Evolutionary conservation across 2,329 filamentous ascomycete species (phyloP), one percentile per base, ranked within the genome.

Genomic region (Stachybotrys chlorohalonatus): DNA sequence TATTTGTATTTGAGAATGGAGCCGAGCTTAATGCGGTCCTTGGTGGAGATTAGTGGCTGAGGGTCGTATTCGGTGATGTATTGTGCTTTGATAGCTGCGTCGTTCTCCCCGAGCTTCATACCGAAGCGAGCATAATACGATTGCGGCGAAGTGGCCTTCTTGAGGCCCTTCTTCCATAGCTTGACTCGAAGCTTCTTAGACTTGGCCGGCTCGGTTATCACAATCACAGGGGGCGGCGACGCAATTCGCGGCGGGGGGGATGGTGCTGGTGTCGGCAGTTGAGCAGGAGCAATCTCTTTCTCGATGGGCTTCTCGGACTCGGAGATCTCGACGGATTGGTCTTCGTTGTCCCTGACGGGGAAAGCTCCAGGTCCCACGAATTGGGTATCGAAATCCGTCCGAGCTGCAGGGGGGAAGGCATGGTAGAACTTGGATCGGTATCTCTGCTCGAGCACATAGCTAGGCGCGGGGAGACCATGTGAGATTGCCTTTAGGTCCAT

Each of bases 401-500:
- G 58, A 9, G 36, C 39, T 11, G 59, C 57, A 2, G 42, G 49
- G 1, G 60, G 60, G 16, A 68, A 64, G 9, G 56, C 58, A 39
- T 61, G 51, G 15, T 59, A 54, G 13, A 68, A 52, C 49, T 55
- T 60, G 16, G 56, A 53, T n/a, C 59, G 63, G 52, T 63, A 68
- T 15, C 61, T 54, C 11, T 55, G 49, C 9, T 62, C 65, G 11
- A 57, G 53, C 31, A 69, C 58, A 36, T 63, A 69, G 53, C 65
- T 70, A 48, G 68, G 68, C 8, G 62, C 53, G 5, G 66, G 62
- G 4, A 68, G 52, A 32, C 60, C 59, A 42, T 57, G 55, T 11
- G 59, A 54, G 24, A 68, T 60, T 15, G 68, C 68, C 49, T 64
- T 58, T 51, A 70, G 56, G 53, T 70, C 68, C 49, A 68, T 57